Evolutionary conservation across 768 basidiomycete species (phyloP), one percentile per base, ranked within the genome.

Genomic region (Leccinum fibrillosum): DNA sequence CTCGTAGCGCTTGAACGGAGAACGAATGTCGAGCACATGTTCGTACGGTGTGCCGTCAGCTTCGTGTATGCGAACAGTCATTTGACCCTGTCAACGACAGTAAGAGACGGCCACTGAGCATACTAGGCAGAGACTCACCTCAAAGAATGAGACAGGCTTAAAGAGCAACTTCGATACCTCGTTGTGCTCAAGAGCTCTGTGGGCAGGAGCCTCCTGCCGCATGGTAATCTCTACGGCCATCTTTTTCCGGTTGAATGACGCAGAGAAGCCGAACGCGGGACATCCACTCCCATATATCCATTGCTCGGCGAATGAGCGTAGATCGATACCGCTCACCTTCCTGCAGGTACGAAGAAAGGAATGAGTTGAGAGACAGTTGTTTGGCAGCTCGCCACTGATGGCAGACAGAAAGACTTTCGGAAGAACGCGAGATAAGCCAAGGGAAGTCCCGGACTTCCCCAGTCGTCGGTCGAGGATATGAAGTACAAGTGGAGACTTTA

Each of bases 231-330:
- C 97, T 37, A 99, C 93, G 2, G 94, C 90, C 89, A 98, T 97
- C 75, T 94, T 94, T 81, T 98, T 98, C 67, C 94, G 81, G 71
- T 98, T 96, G 75, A 98, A 98, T 35, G 86, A 86, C 1, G 96
- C 94, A 12, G 86, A 85, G 70, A 99, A 90, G 0, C 83, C 84
- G 70, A 99, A 94, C 2, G 87, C 82, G 1, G 97, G 97, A 70
- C 94, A 97, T 21, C 97, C 97, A 70, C 91, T 94, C 12, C 95
- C 95, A 67, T 94, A 97, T 61, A 99, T 93, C 97, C 97, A 99
- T 72, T 98, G 96, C 67, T 98, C 94, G n/a, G 93, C 92, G 69
- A 99, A 99, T 28, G 85, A 83, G 55, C 90, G 82, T 23, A 90
- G 82, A 68, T 98, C 96, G 17, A 92, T 89, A 10, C 94, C 92